Evolutionary conservation across 768 basidiomycete genomes (phyloP).

Genomic region (Leccinum uliginosum): DNA sequence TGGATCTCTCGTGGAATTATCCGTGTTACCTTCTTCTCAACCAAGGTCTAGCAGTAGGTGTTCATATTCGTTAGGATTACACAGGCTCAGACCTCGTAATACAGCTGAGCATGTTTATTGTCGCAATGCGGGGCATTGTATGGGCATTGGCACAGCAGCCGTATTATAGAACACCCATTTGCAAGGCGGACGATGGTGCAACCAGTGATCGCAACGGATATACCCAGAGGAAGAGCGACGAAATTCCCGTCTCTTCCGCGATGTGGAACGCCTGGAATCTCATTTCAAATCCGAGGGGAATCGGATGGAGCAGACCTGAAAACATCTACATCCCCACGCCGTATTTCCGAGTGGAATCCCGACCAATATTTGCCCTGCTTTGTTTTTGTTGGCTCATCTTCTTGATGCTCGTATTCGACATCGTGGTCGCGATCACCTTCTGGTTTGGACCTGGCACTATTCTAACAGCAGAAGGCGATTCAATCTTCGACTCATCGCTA

Average conservation of each 20-base stretch:
- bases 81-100: background rate
- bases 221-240: background rate
- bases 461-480: constrained; percentile 29
- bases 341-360: no score
- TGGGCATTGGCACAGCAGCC: constrained; percentile 17
- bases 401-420: constrained; percentile 6
- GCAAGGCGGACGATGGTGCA: background rate
- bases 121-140: constrained; percentile 23
- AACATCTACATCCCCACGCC: constrained; percentile 11
- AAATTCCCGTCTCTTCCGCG: constrained; percentile 8
- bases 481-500: constrained; percentile 35
- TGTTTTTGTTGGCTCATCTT: constrained; percentile 11
- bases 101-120: constrained; percentile 21
- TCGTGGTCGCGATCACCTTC: background rate
- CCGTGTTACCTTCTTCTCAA: constrained; percentile 16
- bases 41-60: constrained; percentile 20
- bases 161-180: constrained; percentile 12
- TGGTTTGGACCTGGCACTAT: constrained; percentile 39
- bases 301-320: constrained; percentile 24
- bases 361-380: constrained; percentile 11
- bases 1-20: constrained; percentile 22
- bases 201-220: constrained; percentile 1
- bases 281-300: constrained; percentile 19
- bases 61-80: no score
- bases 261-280: constrained; percentile 30